Conservation (phyloP, 805 yeast genomes). For the Dipodascus albidus region DNA sequence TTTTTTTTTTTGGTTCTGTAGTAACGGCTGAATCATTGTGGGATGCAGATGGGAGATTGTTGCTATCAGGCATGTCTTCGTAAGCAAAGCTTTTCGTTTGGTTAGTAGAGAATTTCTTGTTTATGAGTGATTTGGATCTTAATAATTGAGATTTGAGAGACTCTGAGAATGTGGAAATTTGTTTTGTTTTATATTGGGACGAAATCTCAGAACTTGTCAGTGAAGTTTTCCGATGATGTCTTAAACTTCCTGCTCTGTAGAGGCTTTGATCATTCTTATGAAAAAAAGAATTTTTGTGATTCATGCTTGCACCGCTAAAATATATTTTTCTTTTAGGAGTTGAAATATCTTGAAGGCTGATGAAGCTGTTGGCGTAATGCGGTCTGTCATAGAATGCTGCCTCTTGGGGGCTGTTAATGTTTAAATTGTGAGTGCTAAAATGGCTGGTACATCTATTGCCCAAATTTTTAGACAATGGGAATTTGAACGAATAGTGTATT, state of each 20-base stretch:
- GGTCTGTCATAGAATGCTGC: not conserved
- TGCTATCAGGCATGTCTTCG: not conserved
- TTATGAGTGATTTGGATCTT: not conserved
- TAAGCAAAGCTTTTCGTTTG: not conserved
- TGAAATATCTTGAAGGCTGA: not conserved
- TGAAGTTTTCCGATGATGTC: not conserved
- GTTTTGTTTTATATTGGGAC: not conserved
- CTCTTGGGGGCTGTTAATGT: too few species aligned
- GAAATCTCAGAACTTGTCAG: not conserved
- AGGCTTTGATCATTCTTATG: not conserved
- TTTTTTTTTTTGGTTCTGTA: not conserved
- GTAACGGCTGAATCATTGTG: not conserved
- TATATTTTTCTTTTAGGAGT: not conserved
- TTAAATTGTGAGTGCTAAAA: not conserved
- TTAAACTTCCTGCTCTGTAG: not conserved
- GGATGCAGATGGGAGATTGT: not conserved
- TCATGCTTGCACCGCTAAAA: not conserved
- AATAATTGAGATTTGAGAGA: not conserved
- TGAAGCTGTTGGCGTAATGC: not conserved
- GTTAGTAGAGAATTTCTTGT: not conserved
- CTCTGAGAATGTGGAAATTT: not conserved
- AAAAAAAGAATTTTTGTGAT: not conserved
- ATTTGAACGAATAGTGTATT: not conserved
- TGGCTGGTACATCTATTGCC: not conserved
- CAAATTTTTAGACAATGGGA: not conserved